These are phyloP conservation scores for Mallotus repandus DNA, from an alignment of 441 rosid species.

Conservation along the genomic window DNA sequence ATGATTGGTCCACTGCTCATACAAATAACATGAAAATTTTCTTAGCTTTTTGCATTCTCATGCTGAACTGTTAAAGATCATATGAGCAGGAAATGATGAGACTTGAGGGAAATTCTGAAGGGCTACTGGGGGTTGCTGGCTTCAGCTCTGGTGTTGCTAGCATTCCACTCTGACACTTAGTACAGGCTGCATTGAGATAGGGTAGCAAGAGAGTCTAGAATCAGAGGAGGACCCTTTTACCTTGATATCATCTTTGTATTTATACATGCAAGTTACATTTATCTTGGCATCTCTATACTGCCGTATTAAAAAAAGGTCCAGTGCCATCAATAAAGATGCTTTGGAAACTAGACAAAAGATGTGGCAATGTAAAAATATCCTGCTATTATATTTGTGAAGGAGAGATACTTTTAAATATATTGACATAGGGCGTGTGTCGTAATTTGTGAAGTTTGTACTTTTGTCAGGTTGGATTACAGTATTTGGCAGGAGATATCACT, in stretches of 20 bases:
- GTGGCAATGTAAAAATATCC: background rate
- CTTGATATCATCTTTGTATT: no score
- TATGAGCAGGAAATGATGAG: background rate
- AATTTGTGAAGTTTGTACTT: slow-evolving; percentile 5
- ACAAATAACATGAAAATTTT: background rate
- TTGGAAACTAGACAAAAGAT: slow-evolving; percentile 3
- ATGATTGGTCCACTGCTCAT: background rate
- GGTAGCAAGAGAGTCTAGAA: no score
- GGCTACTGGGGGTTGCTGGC: no score
- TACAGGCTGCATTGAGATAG: no score
- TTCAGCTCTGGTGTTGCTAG: no score
- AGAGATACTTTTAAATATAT: background rate
- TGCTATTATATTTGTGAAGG: background rate
- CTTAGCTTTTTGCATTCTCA: background rate
- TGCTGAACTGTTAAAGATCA: background rate
- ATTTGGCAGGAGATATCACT: slow-evolving; percentile 73
- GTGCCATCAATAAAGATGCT: background rate
- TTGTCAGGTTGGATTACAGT: slow-evolving; percentile 82
- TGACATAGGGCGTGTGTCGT: background rate
- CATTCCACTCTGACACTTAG: no score
- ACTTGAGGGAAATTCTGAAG: no score
- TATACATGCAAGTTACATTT: no score
- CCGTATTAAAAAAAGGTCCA: background rate
- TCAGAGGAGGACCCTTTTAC: no score
- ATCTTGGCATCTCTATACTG: no score